Percentiles rank a stretch among this genome's conserved stretches.
These are phyloP conservation scores for Parietaria judaica DNA, from an alignment of 306 rosid species.

Conservation along the genomic window DNA sequence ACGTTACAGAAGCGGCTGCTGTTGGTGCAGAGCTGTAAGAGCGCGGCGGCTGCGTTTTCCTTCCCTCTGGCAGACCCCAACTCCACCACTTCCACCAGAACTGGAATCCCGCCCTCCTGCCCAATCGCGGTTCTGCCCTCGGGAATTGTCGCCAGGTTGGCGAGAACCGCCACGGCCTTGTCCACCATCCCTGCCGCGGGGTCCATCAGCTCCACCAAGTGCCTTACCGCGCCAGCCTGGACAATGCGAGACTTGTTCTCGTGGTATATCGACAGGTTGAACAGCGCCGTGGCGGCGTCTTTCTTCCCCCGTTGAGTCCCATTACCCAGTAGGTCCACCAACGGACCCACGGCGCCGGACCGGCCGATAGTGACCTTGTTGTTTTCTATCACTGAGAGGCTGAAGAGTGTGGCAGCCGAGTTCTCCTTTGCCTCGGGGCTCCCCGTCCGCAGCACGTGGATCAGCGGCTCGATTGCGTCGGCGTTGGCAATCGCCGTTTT, in stretches of 20 bases:
- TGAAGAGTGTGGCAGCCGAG: constrained; percentile 96
- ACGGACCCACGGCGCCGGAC: constrained; percentile 82
- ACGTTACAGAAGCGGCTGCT: constrained; percentile 41
- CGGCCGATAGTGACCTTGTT: constrained; percentile 81
- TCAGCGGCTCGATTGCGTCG: constrained; percentile 79
- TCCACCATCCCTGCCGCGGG: constrained; percentile 99
- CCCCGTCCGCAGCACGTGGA: constrained; percentile 78
- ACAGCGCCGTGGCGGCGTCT: constrained; percentile 96
- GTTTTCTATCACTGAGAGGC: constrained; percentile 88
- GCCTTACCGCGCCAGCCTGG: constrained; percentile 87
- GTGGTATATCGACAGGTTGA: constrained; percentile 76
- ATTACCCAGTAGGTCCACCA: constrained; percentile 81
- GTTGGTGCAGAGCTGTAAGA: constrained; percentile 66
- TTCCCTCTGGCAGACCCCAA: constrained; percentile 94
- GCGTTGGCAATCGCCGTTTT: constrained; percentile 72
- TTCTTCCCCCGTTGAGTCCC: constrained; percentile 97
- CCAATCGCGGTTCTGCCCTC: constrained; percentile 87
- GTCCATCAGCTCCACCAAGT: constrained; percentile 95
- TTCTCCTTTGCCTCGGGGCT: constrained; percentile 95
- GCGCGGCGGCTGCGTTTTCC: constrained; percentile 97
- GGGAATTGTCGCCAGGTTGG: constrained; percentile 81
- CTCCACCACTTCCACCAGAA: constrained; percentile 92
- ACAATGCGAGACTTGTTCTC: constrained; percentile 87
- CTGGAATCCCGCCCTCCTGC: constrained; percentile 73
- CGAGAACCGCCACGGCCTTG: constrained; percentile 92